These are phyloP conservation scores for Thinopyrum obtusiflorum DNA, from an alignment of 202 grass and related monocot genomes.

Conservation along the genomic window DNA sequence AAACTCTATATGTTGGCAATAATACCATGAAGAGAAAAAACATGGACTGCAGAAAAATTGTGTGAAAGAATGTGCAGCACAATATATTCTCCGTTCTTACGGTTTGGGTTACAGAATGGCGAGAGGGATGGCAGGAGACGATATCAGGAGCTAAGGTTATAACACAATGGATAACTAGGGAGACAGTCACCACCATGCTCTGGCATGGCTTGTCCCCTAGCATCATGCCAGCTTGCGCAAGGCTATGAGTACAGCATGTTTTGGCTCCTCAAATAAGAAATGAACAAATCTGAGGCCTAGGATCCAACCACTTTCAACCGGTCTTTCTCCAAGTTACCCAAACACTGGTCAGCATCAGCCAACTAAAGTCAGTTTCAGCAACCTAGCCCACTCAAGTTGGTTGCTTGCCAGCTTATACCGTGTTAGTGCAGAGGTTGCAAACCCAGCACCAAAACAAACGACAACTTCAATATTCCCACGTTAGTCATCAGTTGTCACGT, in stretches of 20 bases:
- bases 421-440: neutral
- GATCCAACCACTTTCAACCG: neutral
- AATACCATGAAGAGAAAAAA: neutral
- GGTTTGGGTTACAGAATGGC: neutral
- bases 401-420: neutral
- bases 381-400: neutral
- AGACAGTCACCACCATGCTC: neutral
- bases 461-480: neutral
- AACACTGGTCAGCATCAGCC: neutral
- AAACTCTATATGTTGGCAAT: slow-evolving; percentile 16
- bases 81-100: neutral
- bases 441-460: neutral
- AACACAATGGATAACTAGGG: neutral
- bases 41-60: slow-evolving; percentile 11
- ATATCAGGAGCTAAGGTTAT: neutral
- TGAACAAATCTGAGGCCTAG: neutral
- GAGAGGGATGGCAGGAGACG: neutral
- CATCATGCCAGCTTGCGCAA: neutral
- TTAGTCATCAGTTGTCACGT: neutral
- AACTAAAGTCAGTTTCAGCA: neutral
- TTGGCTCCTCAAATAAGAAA: neutral
- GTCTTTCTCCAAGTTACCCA: neutral
- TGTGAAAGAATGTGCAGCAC: neutral
- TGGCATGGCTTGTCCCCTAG: neutral
- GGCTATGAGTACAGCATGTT: neutral